These are phyloP conservation scores for Scenedesmus sp. DNA, from an alignment of 163 green algal species.

Conservation along the genomic window DNA sequence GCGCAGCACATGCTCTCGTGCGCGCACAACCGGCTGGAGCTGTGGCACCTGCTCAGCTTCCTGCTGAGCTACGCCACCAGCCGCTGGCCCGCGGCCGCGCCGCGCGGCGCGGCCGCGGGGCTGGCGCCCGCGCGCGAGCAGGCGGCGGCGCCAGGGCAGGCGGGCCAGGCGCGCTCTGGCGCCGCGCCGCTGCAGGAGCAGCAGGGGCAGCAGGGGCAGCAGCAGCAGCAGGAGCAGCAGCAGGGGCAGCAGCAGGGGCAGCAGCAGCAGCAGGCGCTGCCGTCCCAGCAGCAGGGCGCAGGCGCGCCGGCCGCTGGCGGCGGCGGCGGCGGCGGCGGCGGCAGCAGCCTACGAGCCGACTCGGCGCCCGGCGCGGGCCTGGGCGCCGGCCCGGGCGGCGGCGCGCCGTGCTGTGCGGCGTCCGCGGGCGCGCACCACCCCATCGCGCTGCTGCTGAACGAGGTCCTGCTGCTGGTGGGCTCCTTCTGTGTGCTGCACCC, in stretches of 20 bases:
- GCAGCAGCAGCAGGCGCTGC: constrained; percentile 5
- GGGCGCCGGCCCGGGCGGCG: not conserved
- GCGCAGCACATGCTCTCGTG: constrained; percentile 59
- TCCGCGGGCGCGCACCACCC: constrained; percentile 33
- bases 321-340: not conserved
- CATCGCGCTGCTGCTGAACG: constrained; percentile 57
- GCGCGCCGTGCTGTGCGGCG: not conserved
- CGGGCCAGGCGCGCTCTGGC: not conserved
- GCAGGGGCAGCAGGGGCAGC: constrained; percentile 7
- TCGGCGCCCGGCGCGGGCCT: no score
- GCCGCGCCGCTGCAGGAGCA: constrained; percentile 14
- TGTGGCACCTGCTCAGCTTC: constrained; percentile 70
- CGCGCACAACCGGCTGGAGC: constrained; percentile 60
- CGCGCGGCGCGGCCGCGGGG: no score
- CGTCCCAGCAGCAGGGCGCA: no score
- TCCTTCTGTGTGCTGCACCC: constrained; percentile 50
- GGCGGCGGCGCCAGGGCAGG: no score
- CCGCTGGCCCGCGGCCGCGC: not conserved
- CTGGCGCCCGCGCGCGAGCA: no score
- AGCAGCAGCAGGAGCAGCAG: not conserved
- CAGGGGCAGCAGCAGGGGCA: constrained; percentile 6
- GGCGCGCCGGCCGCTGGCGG: no score
- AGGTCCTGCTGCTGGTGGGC: constrained; percentile 57
- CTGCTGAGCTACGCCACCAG: constrained; percentile 59
- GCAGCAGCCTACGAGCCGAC: not conserved